Base-by-base conservation (phyloP, 2,329 filamentous ascomycete species). In the Aspergillus sojae region DNA sequence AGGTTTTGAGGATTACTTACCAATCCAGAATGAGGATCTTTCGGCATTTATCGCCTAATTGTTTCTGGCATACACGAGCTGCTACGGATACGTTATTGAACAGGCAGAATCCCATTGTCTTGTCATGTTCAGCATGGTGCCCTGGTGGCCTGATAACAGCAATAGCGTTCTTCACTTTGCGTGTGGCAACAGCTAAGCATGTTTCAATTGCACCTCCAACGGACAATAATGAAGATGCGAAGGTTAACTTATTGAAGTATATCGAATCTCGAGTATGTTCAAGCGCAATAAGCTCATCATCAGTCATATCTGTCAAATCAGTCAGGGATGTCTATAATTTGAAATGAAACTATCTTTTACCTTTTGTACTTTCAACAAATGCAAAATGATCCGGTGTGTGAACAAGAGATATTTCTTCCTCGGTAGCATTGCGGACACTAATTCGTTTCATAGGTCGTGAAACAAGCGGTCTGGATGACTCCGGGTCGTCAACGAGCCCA, bases 51-150 rank as follows among this genome's bases (percentile, higher is more conserved):
- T 94, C 87, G 1, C 91, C 91, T 69, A 91, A 95, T 64, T 93
- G 89, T 59, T 85, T 82, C 75, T 97, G 93, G 74, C 94, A 97
- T 14, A 94, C 91, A 64, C 88, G 90, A n/a, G 93, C 90, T 1
- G 94, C 94, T 63, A 99, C 91, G 23, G 92, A 93, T 3, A 98
- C 95, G 73, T 99, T 99, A 81, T 99, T 97, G 81, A 98, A 98
- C 63, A 98, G 87, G 76, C 95, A 99, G 74, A 99, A 99, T 0
- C 95, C 95, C 85, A 97, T 95, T 0, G 94, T 87, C 41, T 89
- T 84, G 71, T 95, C 86, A 62, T 88, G 89, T 75, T 99, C 95
- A 1, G 95, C 95, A 77, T 99, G 95, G 73, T 99, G 95, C 0
- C 95, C 95, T 0, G 95, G 95, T 2, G 95, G 95, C 16, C 95